Evolutionary conservation across 192 early-diverging fungal species (phyloP).

Genomic region (Coemansia reversa): DNA sequence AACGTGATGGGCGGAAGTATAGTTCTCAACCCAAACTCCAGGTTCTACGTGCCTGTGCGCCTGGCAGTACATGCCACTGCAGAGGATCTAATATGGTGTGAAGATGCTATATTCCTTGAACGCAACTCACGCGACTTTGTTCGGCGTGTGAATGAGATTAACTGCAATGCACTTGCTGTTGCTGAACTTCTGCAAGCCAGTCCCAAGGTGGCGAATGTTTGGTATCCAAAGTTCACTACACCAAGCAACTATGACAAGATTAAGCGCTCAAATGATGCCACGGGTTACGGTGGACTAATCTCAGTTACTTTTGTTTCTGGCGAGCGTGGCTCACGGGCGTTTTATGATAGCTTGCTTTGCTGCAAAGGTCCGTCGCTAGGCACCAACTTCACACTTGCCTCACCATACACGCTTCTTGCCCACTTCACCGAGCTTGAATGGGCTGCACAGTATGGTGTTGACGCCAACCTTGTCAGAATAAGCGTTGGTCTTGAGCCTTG

Average conservation of each 20-base stretch:
- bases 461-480: constrained; percentile 72
- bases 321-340: constrained; percentile 57
- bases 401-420: constrained; percentile 94
- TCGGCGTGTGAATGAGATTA: constrained; percentile 70
- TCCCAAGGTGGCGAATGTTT: constrained; percentile 68
- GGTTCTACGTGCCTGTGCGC: constrained; percentile 59
- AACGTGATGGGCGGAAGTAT: constrained; percentile 98
- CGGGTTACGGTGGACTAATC: constrained; percentile 88
- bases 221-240: constrained; percentile 83
- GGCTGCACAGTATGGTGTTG: constrained; percentile 81
- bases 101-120: constrained; percentile 95
- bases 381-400: constrained; percentile 94
- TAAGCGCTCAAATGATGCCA: constrained; percentile 51
- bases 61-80: constrained; percentile 59
- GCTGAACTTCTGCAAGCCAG: constrained; percentile 68
- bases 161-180: constrained; percentile 75
- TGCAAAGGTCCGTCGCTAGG: constrained; percentile 95
- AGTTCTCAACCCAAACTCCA: constrained; percentile 69
- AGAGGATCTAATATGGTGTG: constrained; percentile 85
- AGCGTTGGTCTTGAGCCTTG: constrained; percentile 85
- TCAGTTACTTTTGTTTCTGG: constrained; percentile 68
- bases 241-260: constrained; percentile 67
- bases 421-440: constrained; percentile 94
- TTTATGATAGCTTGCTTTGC: constrained; percentile 79
- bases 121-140: constrained; percentile 89